Percentiles rank a stretch among this genome's conserved stretches.
These are phyloP conservation scores for Penicillium crustosum DNA, from an alignment of 2,329 filamentous ascomycete genomes.

Conservation along the genomic window DNA sequence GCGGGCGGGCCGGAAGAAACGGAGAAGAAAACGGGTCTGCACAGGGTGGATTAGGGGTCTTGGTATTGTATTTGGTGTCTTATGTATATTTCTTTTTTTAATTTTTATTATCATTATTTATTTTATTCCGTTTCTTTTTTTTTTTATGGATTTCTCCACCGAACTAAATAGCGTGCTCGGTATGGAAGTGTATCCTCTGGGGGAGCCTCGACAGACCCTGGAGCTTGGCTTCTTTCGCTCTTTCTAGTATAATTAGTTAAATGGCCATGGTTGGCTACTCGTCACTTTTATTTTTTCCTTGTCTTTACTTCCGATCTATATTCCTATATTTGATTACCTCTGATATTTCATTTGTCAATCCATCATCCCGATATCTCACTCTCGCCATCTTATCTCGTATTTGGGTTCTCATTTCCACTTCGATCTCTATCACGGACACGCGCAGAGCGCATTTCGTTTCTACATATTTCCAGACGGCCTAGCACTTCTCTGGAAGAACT, in stretches of 20 bases:
- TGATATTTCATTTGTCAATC: not conserved
- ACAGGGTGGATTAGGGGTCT: constrained; percentile 27
- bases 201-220: constrained; percentile 25
- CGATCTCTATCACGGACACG: constrained; percentile 1
- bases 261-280: constrained; percentile 9
- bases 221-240: constrained; percentile 25
- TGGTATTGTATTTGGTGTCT: constrained; percentile 2
- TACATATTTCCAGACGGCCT: not conserved
- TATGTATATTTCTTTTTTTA: not conserved
- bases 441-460: constrained; percentile 2
- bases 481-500: constrained; percentile 26
- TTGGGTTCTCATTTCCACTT: not conserved
- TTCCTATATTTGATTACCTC: not conserved
- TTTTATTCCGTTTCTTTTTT: not conserved
- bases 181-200: constrained; percentile 18
- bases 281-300: constrained; percentile 1
- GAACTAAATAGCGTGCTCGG: constrained; percentile 16
- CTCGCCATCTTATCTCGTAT: constrained; percentile 6
- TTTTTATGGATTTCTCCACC: constrained; percentile 11
- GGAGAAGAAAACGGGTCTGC: constrained; percentile 26
- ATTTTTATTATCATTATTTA: not conserved
- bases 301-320: constrained; percentile 3
- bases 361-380: not conserved
- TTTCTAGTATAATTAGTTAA: constrained; percentile 23
- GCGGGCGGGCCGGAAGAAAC: constrained; percentile 25